Conservation (phyloP, 2,329 filamentous ascomycete species). For the Penicillium concentricum region DNA sequence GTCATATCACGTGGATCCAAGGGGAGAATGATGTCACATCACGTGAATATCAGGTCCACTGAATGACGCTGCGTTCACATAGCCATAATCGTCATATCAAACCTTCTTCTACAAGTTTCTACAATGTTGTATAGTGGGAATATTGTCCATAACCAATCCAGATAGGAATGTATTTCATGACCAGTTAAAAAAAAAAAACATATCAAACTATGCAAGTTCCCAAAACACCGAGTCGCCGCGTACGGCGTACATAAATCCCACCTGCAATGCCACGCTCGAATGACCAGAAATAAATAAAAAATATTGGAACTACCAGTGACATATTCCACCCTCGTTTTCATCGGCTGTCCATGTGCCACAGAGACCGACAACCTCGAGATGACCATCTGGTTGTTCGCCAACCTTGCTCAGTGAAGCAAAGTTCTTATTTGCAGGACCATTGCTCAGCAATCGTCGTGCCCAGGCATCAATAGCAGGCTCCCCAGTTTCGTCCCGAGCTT, state of each 20-base stretch:
- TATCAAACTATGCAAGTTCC: not conserved
- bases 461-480: slow-evolving; percentile 78
- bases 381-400: slow-evolving; percentile 54
- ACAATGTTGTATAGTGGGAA: not conserved
- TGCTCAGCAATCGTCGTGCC: slow-evolving; percentile 59
- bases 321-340: slow-evolving; percentile 67
- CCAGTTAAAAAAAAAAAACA: too few relatives aligned
- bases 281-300: not conserved
- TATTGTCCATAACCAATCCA: not conserved
- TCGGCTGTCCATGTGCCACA: slow-evolving; percentile 88
- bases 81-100: not conserved
- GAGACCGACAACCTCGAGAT: slow-evolving; percentile 65
- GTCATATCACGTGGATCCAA: slow-evolving; percentile 20
- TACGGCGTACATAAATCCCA: not conserved
- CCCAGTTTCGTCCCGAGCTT: slow-evolving; percentile 92
- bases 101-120: not conserved
- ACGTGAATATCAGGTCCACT: slow-evolving; percentile 6
- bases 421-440: slow-evolving; percentile 42
- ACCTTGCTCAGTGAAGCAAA: slow-evolving; percentile 52
- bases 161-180: not conserved
- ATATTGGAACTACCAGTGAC: slow-evolving; percentile 48
- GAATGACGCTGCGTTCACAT: not conserved
- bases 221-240: not conserved
- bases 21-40: slow-evolving; percentile 19
- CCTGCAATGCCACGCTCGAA: slow-evolving; percentile 20